Base-by-base conservation (phyloP, 305 asterid species). In the Withania somnifera region DNA sequence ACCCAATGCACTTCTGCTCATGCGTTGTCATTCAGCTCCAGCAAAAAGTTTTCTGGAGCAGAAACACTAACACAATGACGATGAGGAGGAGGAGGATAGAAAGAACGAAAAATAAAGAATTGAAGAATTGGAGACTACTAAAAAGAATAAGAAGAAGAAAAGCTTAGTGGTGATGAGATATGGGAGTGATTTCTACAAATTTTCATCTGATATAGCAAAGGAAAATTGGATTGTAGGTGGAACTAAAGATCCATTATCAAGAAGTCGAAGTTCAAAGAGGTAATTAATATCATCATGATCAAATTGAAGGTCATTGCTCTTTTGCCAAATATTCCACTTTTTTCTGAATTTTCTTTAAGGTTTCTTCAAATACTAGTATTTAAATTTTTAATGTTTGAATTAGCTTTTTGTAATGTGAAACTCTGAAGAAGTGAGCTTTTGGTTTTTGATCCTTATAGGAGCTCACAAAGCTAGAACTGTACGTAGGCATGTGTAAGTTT, bases 21-120 rank as follows among this genome's bases (percentile, higher is more conserved):
- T 94, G 98, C 89, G 98, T 3, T 94, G 98, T 81, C 89, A 95
- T 15, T 94, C 98, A 14, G 98, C 98, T 68, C 98, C 98, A 15
- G 94, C 93, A 9, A 91, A 91, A 85, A 88, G 89, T 34, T 90
- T 93, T 95, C 81, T 90, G 50, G 90, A 87, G 79, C 91, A 90
- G 78, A 84, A 77, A 28, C 86, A 88, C 5, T 90, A 88, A 2
- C 75, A 82, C 7, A 82, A 83, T 4, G 86, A 79, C 26, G 28
- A 47, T 40, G 56, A 32, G 3, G 45, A 24, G 53, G 78, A 80
- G 11, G 60, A 77, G 20, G 54, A 64, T 4, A 60, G 4, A 17
- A 14, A 68, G 52, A 45, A 45, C 0, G 40, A 8, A 24, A 45
- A 24, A 71, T 71, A 22, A 45, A 15, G 22, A 45, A 71, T 2